phyloP scores from a whole-genome alignment of 768 basidiomycete species.

The Suillus variegatus region DNA sequence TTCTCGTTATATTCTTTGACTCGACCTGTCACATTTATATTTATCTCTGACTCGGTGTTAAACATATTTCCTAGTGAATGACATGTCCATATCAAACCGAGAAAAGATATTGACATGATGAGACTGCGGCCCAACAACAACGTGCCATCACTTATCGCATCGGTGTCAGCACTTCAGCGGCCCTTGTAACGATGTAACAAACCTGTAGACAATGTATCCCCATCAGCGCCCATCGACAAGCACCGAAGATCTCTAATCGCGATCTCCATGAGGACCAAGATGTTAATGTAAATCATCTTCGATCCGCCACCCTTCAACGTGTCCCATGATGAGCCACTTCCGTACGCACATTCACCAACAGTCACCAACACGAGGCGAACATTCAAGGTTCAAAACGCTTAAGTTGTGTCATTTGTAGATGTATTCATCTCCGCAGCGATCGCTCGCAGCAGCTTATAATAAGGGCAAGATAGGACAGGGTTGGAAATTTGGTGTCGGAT shows the following conservation, averaged over 20 bases:
- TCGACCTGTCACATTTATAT: neutral
- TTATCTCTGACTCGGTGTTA: neutral
- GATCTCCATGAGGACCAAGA: neutral
- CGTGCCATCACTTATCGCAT: neutral
- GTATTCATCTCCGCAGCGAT: neutral
- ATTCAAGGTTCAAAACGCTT: neutral
- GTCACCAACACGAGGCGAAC: constrained; percentile 7
- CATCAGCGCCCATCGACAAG: neutral
- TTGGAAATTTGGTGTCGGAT: neutral
- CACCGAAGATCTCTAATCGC: neutral
- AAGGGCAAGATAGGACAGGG: neutral
- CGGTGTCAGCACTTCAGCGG: neutral
- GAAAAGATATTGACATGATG: too few species aligned
- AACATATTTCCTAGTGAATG: neutral
- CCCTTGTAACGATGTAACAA: neutral
- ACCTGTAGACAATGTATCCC: neutral
- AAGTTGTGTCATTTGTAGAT: neutral
- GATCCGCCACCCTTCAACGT: neutral
- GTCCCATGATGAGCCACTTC: neutral
- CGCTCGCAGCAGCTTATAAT: neutral
- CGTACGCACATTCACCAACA: neutral
- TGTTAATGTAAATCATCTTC: constrained; percentile 3
- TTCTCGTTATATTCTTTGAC: neutral
- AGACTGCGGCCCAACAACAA: neutral
- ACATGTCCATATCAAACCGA: neutral